phyloP scores from a whole-genome alignment of 805 yeast genomes.

The Yamadazyma philogaea region DNA sequence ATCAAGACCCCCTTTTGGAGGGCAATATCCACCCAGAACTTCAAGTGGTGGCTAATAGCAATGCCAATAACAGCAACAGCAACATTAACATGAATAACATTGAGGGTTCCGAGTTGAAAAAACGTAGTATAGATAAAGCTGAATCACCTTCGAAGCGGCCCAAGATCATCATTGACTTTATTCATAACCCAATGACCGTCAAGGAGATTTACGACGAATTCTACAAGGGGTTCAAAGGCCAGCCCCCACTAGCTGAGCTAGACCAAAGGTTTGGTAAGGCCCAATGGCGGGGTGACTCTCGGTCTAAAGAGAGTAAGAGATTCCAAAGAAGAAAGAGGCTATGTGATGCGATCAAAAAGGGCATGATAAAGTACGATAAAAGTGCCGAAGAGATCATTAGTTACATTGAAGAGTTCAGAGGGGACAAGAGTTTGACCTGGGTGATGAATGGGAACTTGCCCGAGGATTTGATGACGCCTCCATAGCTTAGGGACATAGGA shows the following conservation, averaged over 20 bases:
- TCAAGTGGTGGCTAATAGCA: constrained; percentile 17
- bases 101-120: not conserved
- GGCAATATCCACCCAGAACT: constrained; percentile 42
- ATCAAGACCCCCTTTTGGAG: constrained; percentile 15
- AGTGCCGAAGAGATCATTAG: constrained; percentile 39
- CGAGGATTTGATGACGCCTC: constrained; percentile 6
- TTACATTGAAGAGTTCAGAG: constrained; percentile 41
- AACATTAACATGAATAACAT: constrained; percentile 13
- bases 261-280: constrained; percentile 43
- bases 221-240: constrained; percentile 43
- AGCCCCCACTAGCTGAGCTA: constrained; percentile 40
- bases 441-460: constrained; percentile 47
- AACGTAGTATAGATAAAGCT: not conserved
- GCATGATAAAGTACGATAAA: constrained; percentile 38
- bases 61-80: not conserved
- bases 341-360: constrained; percentile 42
- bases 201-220: constrained; percentile 45
- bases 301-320: constrained; percentile 43
- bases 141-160: constrained; percentile 26
- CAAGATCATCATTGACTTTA: constrained; percentile 35
- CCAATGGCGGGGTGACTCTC: constrained; percentile 45
- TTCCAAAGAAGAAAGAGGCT: constrained; percentile 42
- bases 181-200: constrained; percentile 45
- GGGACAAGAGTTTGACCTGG: constrained; percentile 44
- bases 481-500: not conserved